Evolutionary conservation across 768 basidiomycete genomes (phyloP).

Genomic region (Tricholoma matsutake): DNA sequence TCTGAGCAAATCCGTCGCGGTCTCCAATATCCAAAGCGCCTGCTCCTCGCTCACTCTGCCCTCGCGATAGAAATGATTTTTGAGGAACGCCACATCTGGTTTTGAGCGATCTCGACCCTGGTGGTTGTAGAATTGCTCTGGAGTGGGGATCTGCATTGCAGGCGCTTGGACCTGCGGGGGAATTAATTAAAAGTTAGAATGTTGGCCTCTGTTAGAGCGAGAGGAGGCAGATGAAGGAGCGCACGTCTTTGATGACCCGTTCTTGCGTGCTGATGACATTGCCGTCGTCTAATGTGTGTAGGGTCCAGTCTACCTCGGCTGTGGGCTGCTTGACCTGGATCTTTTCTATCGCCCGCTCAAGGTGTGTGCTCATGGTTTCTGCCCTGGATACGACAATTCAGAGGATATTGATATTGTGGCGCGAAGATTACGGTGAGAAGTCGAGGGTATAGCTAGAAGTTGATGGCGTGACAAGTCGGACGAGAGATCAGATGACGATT

Average conservation of each 20-base stretch:
- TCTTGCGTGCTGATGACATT: constrained; percentile 89
- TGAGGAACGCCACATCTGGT: constrained; percentile 93
- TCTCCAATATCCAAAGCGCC: constrained; percentile 89
- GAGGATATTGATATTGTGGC: constrained; percentile 6
- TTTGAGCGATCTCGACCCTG: constrained; percentile 75
- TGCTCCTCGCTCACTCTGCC: constrained; percentile 93
- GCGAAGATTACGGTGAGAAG: constrained; percentile 4
- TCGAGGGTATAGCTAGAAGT: constrained; percentile 6
- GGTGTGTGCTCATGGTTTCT: constrained; percentile 46
- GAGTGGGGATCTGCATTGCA: constrained; percentile 87
- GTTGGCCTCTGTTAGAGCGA: constrained; percentile 1
- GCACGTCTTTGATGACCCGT: constrained; percentile 92
- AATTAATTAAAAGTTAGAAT: not conserved
- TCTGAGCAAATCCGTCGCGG: constrained; percentile 79
- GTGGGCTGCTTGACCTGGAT: constrained; percentile 51
- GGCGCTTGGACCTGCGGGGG: constrained; percentile 91
- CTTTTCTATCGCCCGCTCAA: constrained; percentile 66
- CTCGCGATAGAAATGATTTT: constrained; percentile 99
- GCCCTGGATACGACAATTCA: constrained; percentile 9
- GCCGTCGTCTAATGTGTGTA: constrained; percentile 91
- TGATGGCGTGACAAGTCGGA: constrained; percentile 18
- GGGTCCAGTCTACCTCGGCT: constrained; percentile 83
- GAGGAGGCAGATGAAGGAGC: constrained; percentile 20
- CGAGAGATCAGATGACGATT: constrained; percentile 3
- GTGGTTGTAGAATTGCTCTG: constrained; percentile 88